phyloP scores from a whole-genome alignment of 2,329 filamentous ascomycete species.

The Penicillium sp. region DNA sequence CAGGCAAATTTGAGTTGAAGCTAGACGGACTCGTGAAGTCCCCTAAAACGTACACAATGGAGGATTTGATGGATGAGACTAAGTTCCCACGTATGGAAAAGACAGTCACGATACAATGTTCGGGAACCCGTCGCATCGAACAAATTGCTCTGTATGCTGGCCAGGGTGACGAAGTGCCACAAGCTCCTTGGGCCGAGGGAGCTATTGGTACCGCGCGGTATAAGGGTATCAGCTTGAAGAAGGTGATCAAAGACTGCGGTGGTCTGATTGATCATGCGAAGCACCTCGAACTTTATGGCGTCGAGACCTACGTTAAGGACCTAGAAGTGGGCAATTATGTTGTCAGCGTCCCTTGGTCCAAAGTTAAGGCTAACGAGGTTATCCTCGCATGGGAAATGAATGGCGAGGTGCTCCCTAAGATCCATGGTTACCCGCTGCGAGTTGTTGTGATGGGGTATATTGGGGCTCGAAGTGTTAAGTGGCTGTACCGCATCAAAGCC shows the following conservation, averaged over 20 bases:
- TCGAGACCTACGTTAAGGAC: constrained; percentile 73
- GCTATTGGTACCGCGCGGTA: constrained; percentile 68
- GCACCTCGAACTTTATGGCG: constrained; percentile 69
- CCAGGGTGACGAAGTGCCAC: constrained; percentile 63
- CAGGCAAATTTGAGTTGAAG: constrained; percentile 53
- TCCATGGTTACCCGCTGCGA: constrained; percentile 66
- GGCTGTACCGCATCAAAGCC: constrained; percentile 64
- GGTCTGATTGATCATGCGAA: constrained; percentile 56
- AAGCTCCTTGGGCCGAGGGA: constrained; percentile 61
- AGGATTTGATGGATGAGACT: constrained; percentile 61
- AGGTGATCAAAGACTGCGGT: constrained; percentile 69
- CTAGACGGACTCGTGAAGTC: constrained; percentile 64
- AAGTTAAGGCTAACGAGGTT: constrained; percentile 67
- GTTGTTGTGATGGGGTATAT: constrained; percentile 67
- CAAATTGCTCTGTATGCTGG: constrained; percentile 67
- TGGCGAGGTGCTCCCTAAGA: constrained; percentile 61
- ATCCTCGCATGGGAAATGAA: constrained; percentile 74
- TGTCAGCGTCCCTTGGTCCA: constrained; percentile 66
- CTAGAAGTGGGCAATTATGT: constrained; percentile 67
- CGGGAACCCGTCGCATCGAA: constrained; percentile 68
- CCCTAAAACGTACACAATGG: constrained; percentile 58
- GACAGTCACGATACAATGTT: constrained; percentile 65
- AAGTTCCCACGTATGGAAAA: constrained; percentile 61
- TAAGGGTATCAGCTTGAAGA: constrained; percentile 66
- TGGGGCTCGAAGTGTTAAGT: constrained; percentile 65